Conservation (phyloP, 2,329 filamentous ascomycete genomes). For the Talaromyces sp. region DNA sequence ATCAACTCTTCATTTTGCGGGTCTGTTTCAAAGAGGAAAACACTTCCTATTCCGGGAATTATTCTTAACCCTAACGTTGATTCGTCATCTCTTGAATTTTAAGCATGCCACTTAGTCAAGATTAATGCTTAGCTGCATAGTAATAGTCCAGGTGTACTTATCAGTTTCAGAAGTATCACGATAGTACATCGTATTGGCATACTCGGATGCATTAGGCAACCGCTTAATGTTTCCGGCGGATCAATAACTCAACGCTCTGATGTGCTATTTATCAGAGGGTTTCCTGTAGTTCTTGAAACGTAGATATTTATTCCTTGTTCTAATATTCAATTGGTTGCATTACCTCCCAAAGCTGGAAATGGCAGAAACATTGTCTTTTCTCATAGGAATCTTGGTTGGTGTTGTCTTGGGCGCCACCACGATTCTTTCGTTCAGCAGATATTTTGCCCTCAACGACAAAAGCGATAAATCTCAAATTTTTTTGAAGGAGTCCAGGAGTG, state of each 20-base stretch:
- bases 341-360: background rate
- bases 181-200: background rate
- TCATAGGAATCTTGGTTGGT: slow-evolving; percentile 18
- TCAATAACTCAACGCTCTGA: background rate
- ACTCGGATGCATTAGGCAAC: background rate
- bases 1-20: background rate
- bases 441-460: background rate
- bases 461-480: background rate
- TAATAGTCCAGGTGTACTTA: background rate
- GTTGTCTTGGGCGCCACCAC: background rate
- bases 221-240: background rate
- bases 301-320: background rate
- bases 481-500: too few species aligned
- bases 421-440: background rate
- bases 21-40: slow-evolving; percentile 3
- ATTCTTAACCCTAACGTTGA: background rate
- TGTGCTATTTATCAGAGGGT: background rate
- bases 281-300: background rate
- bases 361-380: slow-evolving; percentile 10
- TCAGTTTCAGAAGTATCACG: background rate
- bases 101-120: background rate
- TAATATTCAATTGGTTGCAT: background rate
- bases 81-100: background rate
- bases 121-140: background rate
- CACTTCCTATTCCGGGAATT: slow-evolving; percentile 1